Percentiles rank a stretch among this genome's conserved stretches.
These are phyloP conservation scores for Talaromyces adpressus DNA, from an alignment of 495 filamentous ascomycete species.

Conservation along the genomic window DNA sequence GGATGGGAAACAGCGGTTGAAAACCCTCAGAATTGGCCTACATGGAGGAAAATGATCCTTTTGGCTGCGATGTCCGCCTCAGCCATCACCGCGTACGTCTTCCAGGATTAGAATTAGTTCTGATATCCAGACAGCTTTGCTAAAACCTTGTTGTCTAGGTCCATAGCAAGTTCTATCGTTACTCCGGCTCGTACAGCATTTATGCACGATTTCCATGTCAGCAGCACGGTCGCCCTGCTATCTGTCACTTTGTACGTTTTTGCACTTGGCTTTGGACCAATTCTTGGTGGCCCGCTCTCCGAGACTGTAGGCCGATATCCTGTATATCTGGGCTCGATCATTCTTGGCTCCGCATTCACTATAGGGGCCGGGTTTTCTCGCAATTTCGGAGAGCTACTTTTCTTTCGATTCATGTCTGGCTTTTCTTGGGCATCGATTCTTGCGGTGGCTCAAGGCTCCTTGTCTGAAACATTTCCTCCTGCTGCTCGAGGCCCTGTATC, in stretches of 20 bases:
- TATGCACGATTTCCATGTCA: slow-evolving; percentile 31
- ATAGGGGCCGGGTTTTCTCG: slow-evolving; percentile 53
- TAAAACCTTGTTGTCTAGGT: background rate
- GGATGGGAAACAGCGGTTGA: background rate
- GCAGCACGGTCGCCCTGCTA: slow-evolving; percentile 44
- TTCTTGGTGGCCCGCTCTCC: slow-evolving; percentile 50
- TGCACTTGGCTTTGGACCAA: slow-evolving; percentile 52
- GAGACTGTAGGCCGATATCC: slow-evolving; percentile 50
- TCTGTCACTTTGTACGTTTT: slow-evolving; percentile 49
- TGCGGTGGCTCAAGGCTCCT: slow-evolving; percentile 36
- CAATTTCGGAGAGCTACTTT: slow-evolving; percentile 46
- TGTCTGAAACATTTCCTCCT: slow-evolving; percentile 35
- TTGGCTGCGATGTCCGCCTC: slow-evolving; percentile 5
- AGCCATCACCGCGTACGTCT: background rate
- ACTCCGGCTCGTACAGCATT: background rate
- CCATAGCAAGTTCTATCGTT: slow-evolving; percentile 6
- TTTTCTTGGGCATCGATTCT: slow-evolving; percentile 32
- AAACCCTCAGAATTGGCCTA: slow-evolving; percentile 5
- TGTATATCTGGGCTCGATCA: slow-evolving; percentile 47
- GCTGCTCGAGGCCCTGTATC: slow-evolving; percentile 26
- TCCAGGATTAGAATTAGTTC: background rate
- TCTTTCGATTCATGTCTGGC: slow-evolving; percentile 58
- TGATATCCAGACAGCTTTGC: background rate
- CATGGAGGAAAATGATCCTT: slow-evolving; percentile 2
- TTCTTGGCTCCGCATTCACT: slow-evolving; percentile 53